phyloP scores from a whole-genome alignment of 2,329 filamentous ascomycete species.

The Fusarium nisikadoi region DNA sequence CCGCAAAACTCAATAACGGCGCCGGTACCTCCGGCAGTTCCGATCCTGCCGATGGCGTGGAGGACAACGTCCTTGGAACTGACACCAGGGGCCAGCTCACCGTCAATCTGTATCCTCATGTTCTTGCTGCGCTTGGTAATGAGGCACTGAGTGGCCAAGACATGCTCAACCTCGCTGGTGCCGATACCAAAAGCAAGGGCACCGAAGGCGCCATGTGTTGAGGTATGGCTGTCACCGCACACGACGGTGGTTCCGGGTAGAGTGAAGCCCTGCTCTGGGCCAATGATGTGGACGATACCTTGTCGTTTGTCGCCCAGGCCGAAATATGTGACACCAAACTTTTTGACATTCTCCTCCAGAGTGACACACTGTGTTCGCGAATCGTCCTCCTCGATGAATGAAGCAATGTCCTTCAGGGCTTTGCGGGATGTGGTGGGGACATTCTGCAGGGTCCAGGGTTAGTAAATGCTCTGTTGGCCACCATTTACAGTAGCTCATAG shows the following conservation, averaged over 20 bases:
- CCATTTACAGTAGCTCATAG: not conserved
- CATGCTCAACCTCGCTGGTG: conserved; percentile 98
- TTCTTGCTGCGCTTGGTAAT: conserved; percentile 97
- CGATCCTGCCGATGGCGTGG: conserved; percentile 91
- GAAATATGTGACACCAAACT: conserved; percentile 97
- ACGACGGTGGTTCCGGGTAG: conserved; percentile 96
- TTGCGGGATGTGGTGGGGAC: conserved; percentile 92
- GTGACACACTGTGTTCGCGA: conserved; percentile 94
- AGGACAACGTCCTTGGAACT: conserved; percentile 97
- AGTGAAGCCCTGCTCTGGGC: conserved; percentile 98
- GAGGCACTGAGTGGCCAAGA: conserved; percentile 94
- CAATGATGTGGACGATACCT: conserved; percentile 98
- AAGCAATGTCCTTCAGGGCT: conserved; percentile 90
- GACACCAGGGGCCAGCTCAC: conserved; percentile 87
- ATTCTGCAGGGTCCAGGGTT: conserved; percentile 68
- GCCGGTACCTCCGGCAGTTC: conserved; percentile 93
- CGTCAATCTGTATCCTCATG: conserved; percentile 97
- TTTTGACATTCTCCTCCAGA: conserved; percentile 96
- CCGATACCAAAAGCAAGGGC: conserved; percentile 96
- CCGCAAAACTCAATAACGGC: conserved; percentile 98
- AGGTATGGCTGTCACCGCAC: conserved; percentile 97
- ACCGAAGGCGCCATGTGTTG: conserved; percentile 96
- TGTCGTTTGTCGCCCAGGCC: conserved; percentile 96
- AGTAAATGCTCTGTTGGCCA: conserved; percentile 14
- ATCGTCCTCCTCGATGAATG: conserved; percentile 95